A percentile compares a stretch with the other conserved stretches of the same genome.
These are phyloP conservation scores for Magnolia officinalis DNA, from an alignment of 164 flowering plant genomes.

Conservation along the genomic window DNA sequence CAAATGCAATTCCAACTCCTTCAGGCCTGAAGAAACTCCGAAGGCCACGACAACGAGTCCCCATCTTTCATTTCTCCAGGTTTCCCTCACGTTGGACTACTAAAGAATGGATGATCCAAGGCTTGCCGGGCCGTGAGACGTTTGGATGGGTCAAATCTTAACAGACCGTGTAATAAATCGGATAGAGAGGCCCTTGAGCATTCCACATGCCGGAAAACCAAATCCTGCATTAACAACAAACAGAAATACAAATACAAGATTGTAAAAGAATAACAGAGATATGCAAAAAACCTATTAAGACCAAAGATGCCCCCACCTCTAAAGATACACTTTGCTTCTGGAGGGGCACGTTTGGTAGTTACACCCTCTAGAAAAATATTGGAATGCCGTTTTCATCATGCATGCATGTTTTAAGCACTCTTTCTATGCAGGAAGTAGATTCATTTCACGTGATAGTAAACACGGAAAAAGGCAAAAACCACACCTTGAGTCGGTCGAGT, in stretches of 20 bases:
- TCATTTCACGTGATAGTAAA: background rate
- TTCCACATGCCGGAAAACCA: constrained; percentile 41
- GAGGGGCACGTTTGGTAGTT: background rate
- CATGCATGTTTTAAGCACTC: background rate
- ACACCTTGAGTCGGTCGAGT: constrained; percentile 65
- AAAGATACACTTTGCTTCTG: background rate
- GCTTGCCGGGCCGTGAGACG: constrained; percentile 73
- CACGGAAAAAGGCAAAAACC: background rate
- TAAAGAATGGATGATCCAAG: constrained; percentile 67
- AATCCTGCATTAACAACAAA: constrained; percentile 40
- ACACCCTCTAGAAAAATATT: background rate
- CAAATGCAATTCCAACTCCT: too few relatives aligned
- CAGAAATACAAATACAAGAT: background rate
- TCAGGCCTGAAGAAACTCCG: too few relatives aligned
- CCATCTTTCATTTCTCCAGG: too few relatives aligned
- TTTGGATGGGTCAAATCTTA: constrained; percentile 67
- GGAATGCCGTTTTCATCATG: background rate
- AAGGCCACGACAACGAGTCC: background rate
- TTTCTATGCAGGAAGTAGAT: background rate
- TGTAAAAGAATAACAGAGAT: background rate
- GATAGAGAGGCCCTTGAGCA: constrained; percentile 34
- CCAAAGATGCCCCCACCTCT: too few relatives aligned
- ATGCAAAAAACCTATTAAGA: too few relatives aligned
- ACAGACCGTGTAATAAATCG: constrained; percentile 57
- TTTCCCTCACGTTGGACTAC: background rate